phyloP scores from a whole-genome alignment of 768 basidiomycete genomes.

The Lactifluus hygrophoroides region DNA sequence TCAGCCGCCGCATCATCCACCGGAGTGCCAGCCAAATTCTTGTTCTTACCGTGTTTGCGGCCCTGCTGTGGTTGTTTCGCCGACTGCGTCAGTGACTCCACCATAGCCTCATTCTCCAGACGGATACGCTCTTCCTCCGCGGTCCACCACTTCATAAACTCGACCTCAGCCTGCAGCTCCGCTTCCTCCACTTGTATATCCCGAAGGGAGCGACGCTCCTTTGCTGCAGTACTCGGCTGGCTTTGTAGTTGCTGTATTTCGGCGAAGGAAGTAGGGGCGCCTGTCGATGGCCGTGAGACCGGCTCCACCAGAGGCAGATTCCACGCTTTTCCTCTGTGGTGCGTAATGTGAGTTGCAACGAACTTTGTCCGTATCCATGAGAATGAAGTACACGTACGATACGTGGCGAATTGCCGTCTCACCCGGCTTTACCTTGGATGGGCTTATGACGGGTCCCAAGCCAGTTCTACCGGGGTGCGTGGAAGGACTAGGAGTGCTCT shows the following conservation, averaged over 20 bases:
- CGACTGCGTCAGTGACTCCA: not conserved
- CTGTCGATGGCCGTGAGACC: slow-evolving; percentile 26
- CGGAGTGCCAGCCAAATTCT: not conserved
- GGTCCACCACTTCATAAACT: slow-evolving; percentile 87
- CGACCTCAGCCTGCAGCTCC: slow-evolving; percentile 33
- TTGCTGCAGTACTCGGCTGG: slow-evolving; percentile 38
- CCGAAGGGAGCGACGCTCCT: slow-evolving; percentile 54
- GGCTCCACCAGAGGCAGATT: slow-evolving; percentile 45
- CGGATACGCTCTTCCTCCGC: slow-evolving; percentile 70
- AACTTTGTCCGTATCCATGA: not conserved
- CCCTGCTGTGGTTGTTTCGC: not conserved
- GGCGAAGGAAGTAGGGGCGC: slow-evolving; percentile 48
- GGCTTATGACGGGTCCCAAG: slow-evolving; percentile 60
- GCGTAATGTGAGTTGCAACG: not conserved
- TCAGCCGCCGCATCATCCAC: not conserved
- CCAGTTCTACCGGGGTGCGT: slow-evolving; percentile 23
- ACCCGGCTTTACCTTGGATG: slow-evolving; percentile 27
- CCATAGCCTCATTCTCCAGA: slow-evolving; percentile 32
- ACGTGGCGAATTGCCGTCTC: slow-evolving; percentile 33
- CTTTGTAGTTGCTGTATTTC: slow-evolving; percentile 81
- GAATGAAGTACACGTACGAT: slow-evolving; percentile 36
- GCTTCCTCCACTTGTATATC: slow-evolving; percentile 86
- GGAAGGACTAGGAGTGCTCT: not conserved
- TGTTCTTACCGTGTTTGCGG: not conserved
- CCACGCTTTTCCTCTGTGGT: slow-evolving; percentile 52